Base-by-base conservation (phyloP, 352 stramenopile genomes). In the Elongisporangium prolatum region DNA sequence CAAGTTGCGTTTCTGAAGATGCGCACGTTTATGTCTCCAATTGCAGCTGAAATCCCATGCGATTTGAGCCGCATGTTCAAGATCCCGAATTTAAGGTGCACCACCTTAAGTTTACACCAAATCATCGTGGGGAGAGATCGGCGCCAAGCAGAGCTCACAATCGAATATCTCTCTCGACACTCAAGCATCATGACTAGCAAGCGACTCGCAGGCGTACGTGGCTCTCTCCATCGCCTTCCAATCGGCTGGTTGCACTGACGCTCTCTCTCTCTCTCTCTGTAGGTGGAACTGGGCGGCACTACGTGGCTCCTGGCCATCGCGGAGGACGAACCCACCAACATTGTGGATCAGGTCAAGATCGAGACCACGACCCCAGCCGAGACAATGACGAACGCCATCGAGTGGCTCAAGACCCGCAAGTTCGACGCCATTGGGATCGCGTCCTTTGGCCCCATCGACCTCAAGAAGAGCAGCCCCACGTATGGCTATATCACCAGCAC, bases 401-500 rank as follows among this genome's bases (percentile, higher is more conserved):
- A 59, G 10, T 98, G 95, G 81, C 88, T 98, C 48, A 78, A 86
- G 69, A 81, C 75, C 53, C 77, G 83, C 64, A 71, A 69, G 58
- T 93, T 93, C 61, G 85, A 95, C 61, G 69, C 79, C 44, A 90
- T 94, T 59, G 84, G 96, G 53, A 97, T 99, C 67, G 96, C 93
- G 38, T 97, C 87, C 50, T 99, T 98, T 68, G 94, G 93, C 21
- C 93, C 92, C 34, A 84, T 98, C 50, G 89, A 98, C 67, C 77
- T 96, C 37, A 87, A 91, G 68, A 77, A 74, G 38, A 60, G 69
- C 44, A 91, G 81, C 60, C 57, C 74, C 7, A 96, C 86, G 20
- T 98, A 98, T 71, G 95, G 95, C 52, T 98, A 89, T 80, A 97
- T 99, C 67, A 89, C 83, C n/a, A 94, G 77, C 53, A 98, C 92